Conservation (phyloP, 2,329 filamentous ascomycete genomes). For the Emergomyces pasteurianus region DNA sequence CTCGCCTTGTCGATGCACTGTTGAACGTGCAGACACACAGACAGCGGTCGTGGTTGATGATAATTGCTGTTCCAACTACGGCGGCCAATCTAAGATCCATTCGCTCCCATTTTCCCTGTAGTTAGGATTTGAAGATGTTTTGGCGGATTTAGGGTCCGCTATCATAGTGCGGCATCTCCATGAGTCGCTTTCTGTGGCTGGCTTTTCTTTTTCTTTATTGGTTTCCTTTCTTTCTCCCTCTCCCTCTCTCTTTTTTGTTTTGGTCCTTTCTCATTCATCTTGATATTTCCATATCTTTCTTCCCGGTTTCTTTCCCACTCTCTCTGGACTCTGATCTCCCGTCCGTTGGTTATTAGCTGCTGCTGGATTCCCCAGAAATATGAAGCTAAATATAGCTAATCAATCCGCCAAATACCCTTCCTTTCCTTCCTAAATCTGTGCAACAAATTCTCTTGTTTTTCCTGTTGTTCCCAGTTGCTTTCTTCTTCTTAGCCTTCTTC, state of each 20-base stretch:
- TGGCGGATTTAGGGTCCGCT: neutral
- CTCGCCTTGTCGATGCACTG: neutral
- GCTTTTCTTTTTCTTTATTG: too few species aligned
- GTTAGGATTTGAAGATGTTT: neutral
- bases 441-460: neutral
- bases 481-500: neutral
- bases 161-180: too few species aligned
- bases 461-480: too few species aligned
- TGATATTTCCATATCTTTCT: too few species aligned
- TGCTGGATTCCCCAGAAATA: too few species aligned
- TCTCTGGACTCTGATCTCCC: conserved; percentile 5
- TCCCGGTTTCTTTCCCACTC: conserved; percentile 1
- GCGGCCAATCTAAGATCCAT: neutral
- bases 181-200: too few species aligned
- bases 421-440: neutral
- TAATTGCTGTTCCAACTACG: neutral
- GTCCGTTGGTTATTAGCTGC: too few species aligned
- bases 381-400: too few species aligned
- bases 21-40: neutral
- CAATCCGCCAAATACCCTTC: too few species aligned
- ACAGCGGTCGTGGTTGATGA: neutral
- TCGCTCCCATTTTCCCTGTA: neutral
- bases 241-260: conserved; percentile 4
- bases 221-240: neutral
- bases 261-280: too few species aligned